Base-by-base conservation (phyloP, 2,329 filamentous ascomycete species). In the Neophaeococcomyces aloes region DNA sequence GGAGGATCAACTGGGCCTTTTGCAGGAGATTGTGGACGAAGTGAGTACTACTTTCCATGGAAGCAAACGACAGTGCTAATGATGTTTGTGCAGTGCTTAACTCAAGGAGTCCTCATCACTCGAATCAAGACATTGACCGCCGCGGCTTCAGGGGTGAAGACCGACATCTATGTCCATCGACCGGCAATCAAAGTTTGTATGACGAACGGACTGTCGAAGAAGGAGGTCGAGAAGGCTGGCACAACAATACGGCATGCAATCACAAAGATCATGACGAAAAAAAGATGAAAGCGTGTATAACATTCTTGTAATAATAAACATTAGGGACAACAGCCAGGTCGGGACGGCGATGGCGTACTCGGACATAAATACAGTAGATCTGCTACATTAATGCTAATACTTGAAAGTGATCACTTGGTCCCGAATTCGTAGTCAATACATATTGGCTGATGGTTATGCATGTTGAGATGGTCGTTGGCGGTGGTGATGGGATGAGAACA, bases 21-120 rank as follows among this genome's bases (percentile, higher is more conserved):
- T 98, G 46, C 81, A 93, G 57, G 91, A 98, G 56, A 81, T 86
- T 52, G 86, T 94, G n/a, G 93, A 98, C 48, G 91, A 98, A 81
- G 88, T 93, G 72, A 57, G 76, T 62, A 25, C 29, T 31, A 5
- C 27, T 29, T 13, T 39, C 29, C 11, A 21, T 37, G 7, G 18
- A 25, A 32, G 6, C n/a, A 18, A 18, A 19, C 25, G 36, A 51
- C 49, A n/a, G 17, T 29, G 15, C 42, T 55, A 46, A 56, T 37
- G 38, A 25, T 27, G n/a, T n/a, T n/a, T n/a, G 10, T 19, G 40
- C 51, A 94, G 87, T 73, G 79, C 44, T 76, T 96, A 44, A 75
- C 80, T 47, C 96, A 96, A 56, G 84, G 86, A 17, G 86, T 98
- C 35, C 71, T 98, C 46, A 83, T 98, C 57, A 91, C 86, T 1